A percentile compares a stretch with the other conserved stretches of the same genome.
phyloP scores from a whole-genome alignment of 805 yeast species.

The Wickerhamiella allomyrinae region DNA sequence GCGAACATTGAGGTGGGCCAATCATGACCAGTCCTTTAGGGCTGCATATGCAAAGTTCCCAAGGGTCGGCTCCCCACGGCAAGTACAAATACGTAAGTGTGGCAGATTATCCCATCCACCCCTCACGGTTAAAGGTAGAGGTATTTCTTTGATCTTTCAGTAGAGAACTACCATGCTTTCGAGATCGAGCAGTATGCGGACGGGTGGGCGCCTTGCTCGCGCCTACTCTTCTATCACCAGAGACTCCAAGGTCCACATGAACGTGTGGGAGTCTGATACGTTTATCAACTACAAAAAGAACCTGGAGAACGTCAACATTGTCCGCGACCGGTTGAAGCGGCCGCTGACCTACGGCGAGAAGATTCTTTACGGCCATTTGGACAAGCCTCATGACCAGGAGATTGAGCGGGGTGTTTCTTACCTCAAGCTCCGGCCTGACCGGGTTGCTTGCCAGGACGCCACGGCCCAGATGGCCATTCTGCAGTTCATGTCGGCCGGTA shows the following conservation, averaged over 20 bases:
- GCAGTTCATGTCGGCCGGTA: conserved; percentile 92
- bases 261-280: conserved; percentile 45
- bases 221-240: conserved; percentile 28
- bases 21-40: neutral
- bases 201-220: conserved; percentile 15
- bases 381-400: conserved; percentile 78
- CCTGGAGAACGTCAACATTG: conserved; percentile 75
- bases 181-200: conserved; percentile 7
- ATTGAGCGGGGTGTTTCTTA: conserved; percentile 79
- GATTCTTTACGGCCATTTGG: conserved; percentile 87
- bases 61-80: conserved; percentile 1
- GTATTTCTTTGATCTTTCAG: neutral
- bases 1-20: neutral
- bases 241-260: conserved; percentile 68
- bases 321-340: conserved; percentile 63
- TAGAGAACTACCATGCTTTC: conserved; percentile 5
- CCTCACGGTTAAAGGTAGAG: neutral
- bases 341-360: conserved; percentile 95
- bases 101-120: neutral
- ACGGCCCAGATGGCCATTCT: conserved; percentile 96
- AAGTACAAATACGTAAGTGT: neutral
- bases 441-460: conserved; percentile 99
- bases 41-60: neutral
- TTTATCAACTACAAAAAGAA: conserved; percentile 87
- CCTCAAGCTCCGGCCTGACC: conserved; percentile 88